Percentiles rank a stretch among this genome's conserved stretches.
These are phyloP conservation scores for Malus sieversii DNA, from an alignment of 306 rosid genomes.

Conservation along the genomic window DNA sequence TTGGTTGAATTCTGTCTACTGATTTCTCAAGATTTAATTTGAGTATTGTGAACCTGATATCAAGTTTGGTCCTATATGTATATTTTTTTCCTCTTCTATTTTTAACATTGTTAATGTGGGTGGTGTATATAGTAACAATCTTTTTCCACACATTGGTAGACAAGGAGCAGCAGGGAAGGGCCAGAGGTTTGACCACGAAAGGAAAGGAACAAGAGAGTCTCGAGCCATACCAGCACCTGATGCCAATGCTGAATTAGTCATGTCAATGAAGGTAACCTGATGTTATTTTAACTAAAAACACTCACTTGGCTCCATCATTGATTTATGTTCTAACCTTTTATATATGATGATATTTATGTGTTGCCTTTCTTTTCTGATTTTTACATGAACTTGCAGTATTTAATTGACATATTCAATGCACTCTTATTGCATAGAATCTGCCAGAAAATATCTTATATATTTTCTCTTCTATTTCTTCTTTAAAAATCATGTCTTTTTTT, in stretches of 20 bases:
- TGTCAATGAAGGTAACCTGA: constrained; percentile 81
- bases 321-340: neutral
- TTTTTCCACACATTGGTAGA: constrained; percentile 35
- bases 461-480: neutral
- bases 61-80: neutral
- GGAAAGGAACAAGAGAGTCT: constrained; percentile 72
- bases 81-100: neutral
- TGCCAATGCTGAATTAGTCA: constrained; percentile 91
- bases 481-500: neutral
- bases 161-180: constrained; percentile 88
- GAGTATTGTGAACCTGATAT: neutral
- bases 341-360: neutral
- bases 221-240: constrained; percentile 97
- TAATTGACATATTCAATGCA: neutral
- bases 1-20: neutral
- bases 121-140: neutral
- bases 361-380: neutral
- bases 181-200: constrained; percentile 67
- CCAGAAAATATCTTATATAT: neutral
- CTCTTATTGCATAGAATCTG: neutral
- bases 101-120: neutral
- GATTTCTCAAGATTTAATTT: neutral
- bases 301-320: neutral
- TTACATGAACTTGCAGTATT: neutral
- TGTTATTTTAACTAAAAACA: neutral